Evolutionary conservation across 371 early-diverging fungal genomes (phyloP), one percentile per base, ranked within the genome.

Genomic region (Mucor velutinosus): DNA sequence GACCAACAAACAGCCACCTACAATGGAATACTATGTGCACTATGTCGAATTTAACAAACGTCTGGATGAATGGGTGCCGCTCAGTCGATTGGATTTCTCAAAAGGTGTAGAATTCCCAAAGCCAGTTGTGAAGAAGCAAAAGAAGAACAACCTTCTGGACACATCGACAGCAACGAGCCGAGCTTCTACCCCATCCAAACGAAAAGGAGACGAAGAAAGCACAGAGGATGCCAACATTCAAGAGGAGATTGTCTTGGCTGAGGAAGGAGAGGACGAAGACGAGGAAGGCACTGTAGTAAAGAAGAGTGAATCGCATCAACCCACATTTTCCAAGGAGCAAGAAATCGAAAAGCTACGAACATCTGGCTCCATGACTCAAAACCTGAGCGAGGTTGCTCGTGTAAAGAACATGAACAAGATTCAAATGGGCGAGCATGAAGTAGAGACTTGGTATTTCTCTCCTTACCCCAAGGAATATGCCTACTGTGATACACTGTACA

Each of bases 21-120:
- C 82, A n/a, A 69, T 84, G 17, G 92, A 95, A 79, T 98, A 93
- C 76, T 99, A 99, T 81, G 95, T 99, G 2, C 99, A 99, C 77
- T 99, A 98, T 77, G 89, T 94, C 5, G 95, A 96, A 58, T 99
- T 95, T 81, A 99, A 99, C 86, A 99, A 98, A 78, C 94, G 99
- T 51, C 84, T 99, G 62, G 99, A 99, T 83, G 97, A 98, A 77
- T 99, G 99, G 99, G 94, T 99, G 0, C 58, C 87, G 0, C 86
- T 87, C n/a, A 74, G 82, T 0, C 78, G 91, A 21, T 75, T 98
- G 19, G 90, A 95, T 57, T 77, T 97, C 25, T 75, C 81, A 25
- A 81, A 89, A 60, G 88, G 87, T 2, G 87, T 95, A 30, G 90
- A 93, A 66, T 92, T 90, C 59, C 95, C 95, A 2, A 93, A 90